A percentile compares a stretch with the other conserved stretches of the same genome.
These are phyloP conservation scores for Murraya koenigii DNA, from an alignment of 345 rosid genomes.

Conservation along the genomic window DNA sequence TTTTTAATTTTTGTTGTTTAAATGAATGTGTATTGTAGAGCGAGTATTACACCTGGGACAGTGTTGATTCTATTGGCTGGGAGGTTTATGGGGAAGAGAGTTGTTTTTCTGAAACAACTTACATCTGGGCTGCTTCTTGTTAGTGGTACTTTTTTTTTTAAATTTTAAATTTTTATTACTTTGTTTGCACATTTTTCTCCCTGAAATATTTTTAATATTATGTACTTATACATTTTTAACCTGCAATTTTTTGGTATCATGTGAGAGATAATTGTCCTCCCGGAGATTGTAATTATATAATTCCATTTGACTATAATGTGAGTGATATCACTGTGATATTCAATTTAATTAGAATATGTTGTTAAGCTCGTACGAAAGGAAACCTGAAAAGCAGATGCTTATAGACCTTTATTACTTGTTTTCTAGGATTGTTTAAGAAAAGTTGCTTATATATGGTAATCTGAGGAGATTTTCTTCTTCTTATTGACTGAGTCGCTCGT, in stretches of 20 bases:
- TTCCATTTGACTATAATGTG: background rate
- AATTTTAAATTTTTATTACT: background rate
- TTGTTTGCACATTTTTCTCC: too few species aligned
- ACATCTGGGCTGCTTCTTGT: conserved; percentile 63
- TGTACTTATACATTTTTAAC: too few species aligned
- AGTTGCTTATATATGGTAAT: background rate
- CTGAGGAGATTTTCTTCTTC: background rate
- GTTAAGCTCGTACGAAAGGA: background rate
- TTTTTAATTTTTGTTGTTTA: background rate
- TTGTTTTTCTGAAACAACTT: conserved; percentile 83
- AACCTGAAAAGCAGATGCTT: background rate
- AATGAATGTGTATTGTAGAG: conserved; percentile 30
- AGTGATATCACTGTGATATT: background rate
- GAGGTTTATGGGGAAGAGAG: conserved; percentile 90
- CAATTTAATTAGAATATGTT: background rate
- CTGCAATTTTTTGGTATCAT: background rate
- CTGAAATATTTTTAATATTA: background rate
- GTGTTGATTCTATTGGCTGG: conserved; percentile 82
- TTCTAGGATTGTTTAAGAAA: background rate
- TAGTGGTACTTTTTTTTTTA: conserved; percentile 28
- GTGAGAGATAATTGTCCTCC: too few species aligned
- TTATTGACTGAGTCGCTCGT: background rate
- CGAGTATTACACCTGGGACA: conserved; percentile 73
- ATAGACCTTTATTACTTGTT: background rate
- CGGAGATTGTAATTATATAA: background rate